Base-by-base conservation (phyloP, 345 rosid genomes). In the Excoecaria agallocha region DNA sequence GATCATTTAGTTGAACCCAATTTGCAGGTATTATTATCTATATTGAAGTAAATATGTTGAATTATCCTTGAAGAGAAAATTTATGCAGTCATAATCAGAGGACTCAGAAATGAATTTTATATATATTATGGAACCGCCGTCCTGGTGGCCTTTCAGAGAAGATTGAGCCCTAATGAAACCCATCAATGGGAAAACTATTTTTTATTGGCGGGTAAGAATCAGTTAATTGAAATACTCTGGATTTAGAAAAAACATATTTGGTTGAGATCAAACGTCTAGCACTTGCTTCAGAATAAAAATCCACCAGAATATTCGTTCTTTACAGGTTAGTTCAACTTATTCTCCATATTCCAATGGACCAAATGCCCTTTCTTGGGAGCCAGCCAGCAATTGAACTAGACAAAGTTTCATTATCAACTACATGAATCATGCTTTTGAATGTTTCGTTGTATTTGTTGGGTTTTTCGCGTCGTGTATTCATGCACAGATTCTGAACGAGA, bases 11-110 rank as follows among this genome's bases (percentile, higher is more conserved):
- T 39, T 66, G 39, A 46, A 73, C 6, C 17, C 63, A 54, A 10
- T 74, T 56, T 43, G 46, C 59, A 45, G 35, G 59, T 43, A 66
- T 41, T 56, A 12, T 54, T 65, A 66, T 65, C 71, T 17, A 66
- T 8, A 9, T 6, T 55, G 15, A 38, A 63, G 39, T 64, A 17
- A 16, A 52, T 64, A 51, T 51, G 50, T 41, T 37, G 61, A 38
- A 73, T 43, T 35, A 20, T 41, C 55, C 58, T 68, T 70, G 0
- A 24, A 24, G 63, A 58, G 25, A 58, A 24, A 24, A 10, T 13
- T 3, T 56, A 16, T 39, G 72, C 37, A 17, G 16, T 43, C 52
- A 12, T 43, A 58, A 60, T 58, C 24, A 22, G 61, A 52, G 30
- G 30, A 30, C 30, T 39, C 39, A n/a, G 20, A 38, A 63, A 63